Conservation (phyloP, 257 asterid genomes). For the Solanum etuberosum region DNA sequence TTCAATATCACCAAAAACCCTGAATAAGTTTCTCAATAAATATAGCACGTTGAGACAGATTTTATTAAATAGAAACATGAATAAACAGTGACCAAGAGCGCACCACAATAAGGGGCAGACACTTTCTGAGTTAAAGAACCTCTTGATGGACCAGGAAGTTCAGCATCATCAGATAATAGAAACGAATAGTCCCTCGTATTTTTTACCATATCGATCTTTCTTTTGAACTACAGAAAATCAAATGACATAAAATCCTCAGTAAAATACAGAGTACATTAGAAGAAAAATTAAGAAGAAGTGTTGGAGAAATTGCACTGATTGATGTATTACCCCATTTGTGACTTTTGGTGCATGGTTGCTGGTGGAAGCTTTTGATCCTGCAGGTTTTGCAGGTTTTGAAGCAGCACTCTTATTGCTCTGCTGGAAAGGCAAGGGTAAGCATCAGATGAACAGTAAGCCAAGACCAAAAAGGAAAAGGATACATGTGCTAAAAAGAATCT, state of each 20-base stretch:
- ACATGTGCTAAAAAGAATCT: background rate
- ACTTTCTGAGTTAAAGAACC: slow-evolving; percentile 35
- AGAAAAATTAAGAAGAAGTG: background rate
- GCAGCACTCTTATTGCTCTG: slow-evolving; percentile 46
- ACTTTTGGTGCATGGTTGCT: slow-evolving; percentile 25
- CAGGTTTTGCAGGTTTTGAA: slow-evolving; percentile 29
- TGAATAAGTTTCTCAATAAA: slow-evolving; percentile 56
- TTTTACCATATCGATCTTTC: slow-evolving; percentile 59
- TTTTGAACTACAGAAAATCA: slow-evolving; percentile 37
- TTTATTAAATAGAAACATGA: slow-evolving; percentile 9
- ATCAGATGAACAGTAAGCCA: background rate
- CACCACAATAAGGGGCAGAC: slow-evolving; percentile 60
- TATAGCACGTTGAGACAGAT: slow-evolving; percentile 14
- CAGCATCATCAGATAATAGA: slow-evolving; percentile 70
- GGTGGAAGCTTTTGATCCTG: slow-evolving; percentile 28
- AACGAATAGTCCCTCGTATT: slow-evolving; percentile 89
- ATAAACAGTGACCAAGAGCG: slow-evolving; percentile 14
- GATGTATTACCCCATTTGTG: slow-evolving; percentile 42
- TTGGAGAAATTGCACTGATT: background rate
- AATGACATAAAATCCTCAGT: background rate
- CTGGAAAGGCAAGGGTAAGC: background rate
- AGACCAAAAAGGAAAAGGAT: background rate
- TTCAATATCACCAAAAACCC: slow-evolving; percentile 67
- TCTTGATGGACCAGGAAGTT: slow-evolving; percentile 46
- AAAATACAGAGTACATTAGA: background rate